Evolutionary conservation across 768 basidiomycete species (phyloP), one percentile per base, ranked within the genome.

Genomic region (Lentinula sp.): DNA sequence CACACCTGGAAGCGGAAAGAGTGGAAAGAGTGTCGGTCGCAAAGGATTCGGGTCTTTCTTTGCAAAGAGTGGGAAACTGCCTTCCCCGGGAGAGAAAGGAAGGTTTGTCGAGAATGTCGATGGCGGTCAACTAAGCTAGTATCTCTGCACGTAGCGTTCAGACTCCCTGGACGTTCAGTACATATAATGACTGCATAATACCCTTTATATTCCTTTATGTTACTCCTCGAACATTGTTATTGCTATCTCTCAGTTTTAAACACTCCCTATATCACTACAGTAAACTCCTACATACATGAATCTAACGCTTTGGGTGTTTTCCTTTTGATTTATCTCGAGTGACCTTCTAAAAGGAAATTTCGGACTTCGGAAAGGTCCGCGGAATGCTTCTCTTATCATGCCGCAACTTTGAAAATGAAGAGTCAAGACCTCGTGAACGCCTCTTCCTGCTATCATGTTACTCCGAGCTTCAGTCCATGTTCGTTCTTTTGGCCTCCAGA

Each of bases 61-160:
- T 52, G 69, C 69, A 35, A 69, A 63, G 61, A 48, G 6, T 48
- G 46, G 20, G 18, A 71, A 69, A 35, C 55, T 62, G 7, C 37
- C 67, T 0, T 61, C 66, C 6, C n/a, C 62, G 10, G 67, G 64
- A 36, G 69, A 73, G 0, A 69, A 68, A 41, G 76, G 77, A 46
- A 70, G 73, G 49, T 80, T 79, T 41, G 66, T 79, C 2, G 79
- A 79, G 61, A 63, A 76, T 61, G 71, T 79, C 42, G 65, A 56
- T 36, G 41, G 50, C 2, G 50, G 46, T 23, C 18, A 48, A 48
- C 45, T n/a, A 7, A 46, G 28, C 20, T 23, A 2, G 48, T 2
- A 23, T 23, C 4, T 6, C 37, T 7, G 37, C 37, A 9, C 28
- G 37, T 39, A 13, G 4, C 4, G 37, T 8, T 8, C 13, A 13